A percentile compares a stretch with the other conserved stretches of the same genome.
Evolutionary conservation across 192 early-diverging fungal species (phyloP).

Genomic region (Neocallimastix lanati): DNA sequence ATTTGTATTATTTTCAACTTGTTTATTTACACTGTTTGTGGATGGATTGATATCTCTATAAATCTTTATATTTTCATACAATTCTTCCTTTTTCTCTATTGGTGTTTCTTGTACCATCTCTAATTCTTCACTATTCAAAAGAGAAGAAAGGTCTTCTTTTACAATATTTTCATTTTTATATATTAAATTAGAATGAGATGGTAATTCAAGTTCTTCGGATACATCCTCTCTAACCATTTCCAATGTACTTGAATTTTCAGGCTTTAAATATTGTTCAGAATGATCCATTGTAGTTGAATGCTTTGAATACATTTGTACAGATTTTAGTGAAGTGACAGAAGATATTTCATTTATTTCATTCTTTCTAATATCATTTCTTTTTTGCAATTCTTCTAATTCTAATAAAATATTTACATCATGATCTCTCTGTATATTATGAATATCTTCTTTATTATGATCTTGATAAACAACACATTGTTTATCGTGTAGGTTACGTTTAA

Average conservation of each 20-base stretch:
- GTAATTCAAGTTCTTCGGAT: neutral
- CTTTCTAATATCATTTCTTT: neutral
- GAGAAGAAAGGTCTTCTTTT: neutral
- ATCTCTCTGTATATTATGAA: neutral
- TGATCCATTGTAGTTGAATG: neutral
- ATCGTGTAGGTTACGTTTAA: neutral
- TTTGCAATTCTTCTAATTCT: neutral
- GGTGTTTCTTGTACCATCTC: no score
- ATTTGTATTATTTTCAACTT: no score
- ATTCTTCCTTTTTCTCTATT: no score
- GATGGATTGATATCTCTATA: no score
- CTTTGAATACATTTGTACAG: neutral
- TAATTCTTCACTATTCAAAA: neutral
- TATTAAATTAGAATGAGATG: neutral
- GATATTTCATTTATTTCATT: neutral
- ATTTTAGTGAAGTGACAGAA: neutral
- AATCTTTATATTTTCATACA: no score
- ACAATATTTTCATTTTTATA: neutral
- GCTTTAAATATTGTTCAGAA: neutral
- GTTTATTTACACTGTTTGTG: no score
- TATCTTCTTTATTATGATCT: neutral
- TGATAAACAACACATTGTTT: neutral
- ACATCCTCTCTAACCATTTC: neutral
- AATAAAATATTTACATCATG: neutral
- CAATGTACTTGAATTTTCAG: neutral